Conservation (phyloP, 768 basidiomycete genomes). For the Lentinula sp. region DNA sequence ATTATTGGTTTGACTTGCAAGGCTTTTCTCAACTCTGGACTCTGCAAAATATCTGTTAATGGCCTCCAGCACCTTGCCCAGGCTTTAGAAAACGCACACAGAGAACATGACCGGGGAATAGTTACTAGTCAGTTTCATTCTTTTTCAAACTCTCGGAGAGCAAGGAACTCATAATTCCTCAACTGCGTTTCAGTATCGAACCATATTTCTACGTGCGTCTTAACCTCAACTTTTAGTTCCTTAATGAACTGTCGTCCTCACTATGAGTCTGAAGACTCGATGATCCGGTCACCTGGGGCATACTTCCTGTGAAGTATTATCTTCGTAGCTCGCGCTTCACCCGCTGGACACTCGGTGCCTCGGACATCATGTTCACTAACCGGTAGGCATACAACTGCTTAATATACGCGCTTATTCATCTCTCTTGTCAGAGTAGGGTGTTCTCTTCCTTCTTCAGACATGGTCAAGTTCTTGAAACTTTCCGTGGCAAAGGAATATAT, state of each 20-base stretch:
- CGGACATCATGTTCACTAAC: slow-evolving; percentile 94
- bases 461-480: slow-evolving; percentile 90
- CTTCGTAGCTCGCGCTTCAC: slow-evolving; percentile 44
- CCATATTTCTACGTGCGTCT: slow-evolving; percentile 83
- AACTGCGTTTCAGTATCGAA: slow-evolving; percentile 62
- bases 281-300: slow-evolving; percentile 84
- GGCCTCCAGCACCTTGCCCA: slow-evolving; percentile 61
- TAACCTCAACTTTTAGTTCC: not conserved
- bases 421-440: slow-evolving; percentile 44
- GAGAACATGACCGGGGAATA: slow-evolving; percentile 52
- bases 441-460: slow-evolving; percentile 81
- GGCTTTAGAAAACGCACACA: slow-evolving; percentile 47
- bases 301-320: slow-evolving; percentile 63
- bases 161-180: not conserved
- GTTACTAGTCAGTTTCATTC: slow-evolving; percentile 50
- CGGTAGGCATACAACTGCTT: slow-evolving; percentile 42
- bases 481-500: slow-evolving; percentile 84
- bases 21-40: slow-evolving; percentile 60
- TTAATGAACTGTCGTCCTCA: not conserved
- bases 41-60: slow-evolving; percentile 62
- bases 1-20: slow-evolving; percentile 76
- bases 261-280: slow-evolving; percentile 49
- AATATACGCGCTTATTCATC: not conserved
- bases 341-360: slow-evolving; percentile 91
- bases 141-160: slow-evolving; percentile 3